phyloP scores from a whole-genome alignment of 176 grass and related monocot species.

The Calamus simplicifolius region DNA sequence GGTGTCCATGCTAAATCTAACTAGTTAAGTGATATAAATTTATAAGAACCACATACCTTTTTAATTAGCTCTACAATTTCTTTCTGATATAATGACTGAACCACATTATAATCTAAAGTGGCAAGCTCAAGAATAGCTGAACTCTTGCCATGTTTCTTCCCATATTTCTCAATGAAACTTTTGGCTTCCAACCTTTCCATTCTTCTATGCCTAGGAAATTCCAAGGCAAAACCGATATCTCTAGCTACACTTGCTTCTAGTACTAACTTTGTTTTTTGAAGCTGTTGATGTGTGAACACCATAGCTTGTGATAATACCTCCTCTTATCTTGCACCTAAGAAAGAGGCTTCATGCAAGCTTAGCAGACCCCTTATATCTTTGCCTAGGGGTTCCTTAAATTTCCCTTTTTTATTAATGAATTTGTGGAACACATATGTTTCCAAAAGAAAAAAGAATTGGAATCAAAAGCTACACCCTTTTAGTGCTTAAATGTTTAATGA shows the following conservation, averaged over 20 bases:
- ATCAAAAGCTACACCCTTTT: too few species aligned
- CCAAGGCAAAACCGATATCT: neutral
- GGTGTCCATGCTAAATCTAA: too few species aligned
- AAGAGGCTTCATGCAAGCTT: neutral
- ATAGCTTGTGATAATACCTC: constrained; percentile 4
- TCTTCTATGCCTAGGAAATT: neutral
- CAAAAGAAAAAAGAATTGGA: too few species aligned
- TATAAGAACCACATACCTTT: neutral
- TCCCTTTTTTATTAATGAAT: neutral
- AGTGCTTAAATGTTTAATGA: too few species aligned
- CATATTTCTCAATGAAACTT: neutral
- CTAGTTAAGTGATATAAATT: too few species aligned
- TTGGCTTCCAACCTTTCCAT: constrained; percentile 2
- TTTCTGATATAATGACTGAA: neutral
- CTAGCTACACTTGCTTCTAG: neutral
- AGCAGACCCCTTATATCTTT: neutral
- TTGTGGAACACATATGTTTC: constrained; percentile 6
- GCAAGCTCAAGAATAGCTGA: constrained; percentile 1
- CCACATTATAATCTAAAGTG: neutral
- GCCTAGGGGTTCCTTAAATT: neutral
- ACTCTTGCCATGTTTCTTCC: neutral
- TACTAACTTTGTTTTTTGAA: neutral
- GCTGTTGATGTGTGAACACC: neutral
- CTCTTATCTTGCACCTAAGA: neutral
- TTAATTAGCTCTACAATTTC: neutral